Conservation (phyloP, 1,139 yeast genomes). For the Protomyces inundatus region DNA sequence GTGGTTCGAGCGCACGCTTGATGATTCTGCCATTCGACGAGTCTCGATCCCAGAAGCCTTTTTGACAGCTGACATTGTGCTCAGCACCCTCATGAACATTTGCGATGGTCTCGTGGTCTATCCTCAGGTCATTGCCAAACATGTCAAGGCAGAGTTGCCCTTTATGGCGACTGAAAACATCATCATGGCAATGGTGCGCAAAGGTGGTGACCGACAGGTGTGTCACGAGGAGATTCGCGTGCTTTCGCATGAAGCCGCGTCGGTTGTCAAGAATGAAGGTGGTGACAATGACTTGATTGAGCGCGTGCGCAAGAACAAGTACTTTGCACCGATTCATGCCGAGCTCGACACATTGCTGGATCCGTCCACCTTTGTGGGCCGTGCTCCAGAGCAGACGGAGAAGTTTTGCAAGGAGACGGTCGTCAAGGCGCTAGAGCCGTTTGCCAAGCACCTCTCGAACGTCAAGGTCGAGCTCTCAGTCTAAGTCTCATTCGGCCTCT, state of each 20-base stretch:
- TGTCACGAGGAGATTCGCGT: slow-evolving; percentile 98
- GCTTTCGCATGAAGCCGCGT: slow-evolving; percentile 93
- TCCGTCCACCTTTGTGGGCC: slow-evolving; percentile 92
- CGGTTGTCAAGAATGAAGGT: slow-evolving; percentile 96
- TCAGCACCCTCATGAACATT: slow-evolving; percentile 84
- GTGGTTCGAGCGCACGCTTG: slow-evolving; percentile 99
- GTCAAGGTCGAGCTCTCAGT: slow-evolving; percentile 63
- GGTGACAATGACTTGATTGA: slow-evolving; percentile 96
- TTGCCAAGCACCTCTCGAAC: slow-evolving; percentile 52
- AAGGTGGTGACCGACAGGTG: slow-evolving; percentile 89
- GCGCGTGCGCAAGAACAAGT: slow-evolving; percentile 69
- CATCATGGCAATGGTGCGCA: slow-evolving; percentile 99
- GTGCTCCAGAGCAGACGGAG: slow-evolving; percentile 97
- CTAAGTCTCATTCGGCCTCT: slow-evolving; percentile 33
- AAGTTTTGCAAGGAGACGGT: slow-evolving; percentile 84
- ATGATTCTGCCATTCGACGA: slow-evolving; percentile 97
- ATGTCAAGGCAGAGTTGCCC: slow-evolving; percentile 90
- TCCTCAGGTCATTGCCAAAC: slow-evolving; percentile 96
- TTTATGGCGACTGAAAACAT: slow-evolving; percentile 99
- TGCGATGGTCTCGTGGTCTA: slow-evolving; percentile 93
- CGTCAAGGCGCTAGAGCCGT: slow-evolving; percentile 71
- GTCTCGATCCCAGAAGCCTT: slow-evolving; percentile 95
- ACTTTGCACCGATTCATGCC: slow-evolving; percentile 84
- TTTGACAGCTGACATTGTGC: slow-evolving; percentile 87
- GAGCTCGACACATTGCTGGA: slow-evolving; percentile 76